A percentile compares a stretch with the other conserved stretches of the same genome.
phyloP scores from a whole-genome alignment of 495 filamentous ascomycete genomes.

The Aspergillus coremiiformis region DNA sequence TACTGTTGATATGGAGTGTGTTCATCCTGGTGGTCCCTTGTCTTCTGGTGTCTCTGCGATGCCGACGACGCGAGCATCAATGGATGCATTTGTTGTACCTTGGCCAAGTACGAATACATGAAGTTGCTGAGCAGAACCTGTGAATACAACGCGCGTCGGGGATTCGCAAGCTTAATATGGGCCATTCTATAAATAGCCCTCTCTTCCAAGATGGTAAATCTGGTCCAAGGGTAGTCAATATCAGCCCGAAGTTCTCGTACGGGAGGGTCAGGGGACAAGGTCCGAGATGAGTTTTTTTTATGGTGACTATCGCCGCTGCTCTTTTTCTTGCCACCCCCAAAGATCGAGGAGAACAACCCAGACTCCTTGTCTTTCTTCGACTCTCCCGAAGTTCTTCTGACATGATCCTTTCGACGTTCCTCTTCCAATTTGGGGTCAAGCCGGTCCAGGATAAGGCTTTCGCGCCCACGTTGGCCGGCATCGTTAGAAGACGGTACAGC shows the following conservation, averaged over 20 bases:
- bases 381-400: constrained; percentile 61
- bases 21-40: constrained; percentile 59
- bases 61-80: constrained; percentile 63
- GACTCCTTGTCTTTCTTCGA: constrained; percentile 81
- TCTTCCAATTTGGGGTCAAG: constrained; percentile 68
- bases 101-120: constrained; percentile 99
- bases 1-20: constrained; percentile 56
- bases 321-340: constrained; percentile 79
- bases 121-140: constrained; percentile 98
- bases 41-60: constrained; percentile 53
- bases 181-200: constrained; percentile 97
- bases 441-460: constrained; percentile 77
- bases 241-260: constrained; percentile 66
- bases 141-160: constrained; percentile 81
- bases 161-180: constrained; percentile 97
- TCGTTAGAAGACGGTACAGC: constrained; percentile 77
- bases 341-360: constrained; percentile 80
- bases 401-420: constrained; percentile 75
- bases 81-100: constrained; percentile 97
- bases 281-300: constrained; percentile 69
- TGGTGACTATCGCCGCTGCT: constrained; percentile 52
- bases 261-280: constrained; percentile 74
- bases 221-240: constrained; percentile 89
- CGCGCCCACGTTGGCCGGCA: constrained; percentile 56
- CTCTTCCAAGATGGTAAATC: constrained; percentile 93